A percentile compares a stretch with the other conserved stretches of the same genome.
Evolutionary conservation across 1,284 basidiomycete species (phyloP).

Genomic region (Volvariella surrecta): DNA sequence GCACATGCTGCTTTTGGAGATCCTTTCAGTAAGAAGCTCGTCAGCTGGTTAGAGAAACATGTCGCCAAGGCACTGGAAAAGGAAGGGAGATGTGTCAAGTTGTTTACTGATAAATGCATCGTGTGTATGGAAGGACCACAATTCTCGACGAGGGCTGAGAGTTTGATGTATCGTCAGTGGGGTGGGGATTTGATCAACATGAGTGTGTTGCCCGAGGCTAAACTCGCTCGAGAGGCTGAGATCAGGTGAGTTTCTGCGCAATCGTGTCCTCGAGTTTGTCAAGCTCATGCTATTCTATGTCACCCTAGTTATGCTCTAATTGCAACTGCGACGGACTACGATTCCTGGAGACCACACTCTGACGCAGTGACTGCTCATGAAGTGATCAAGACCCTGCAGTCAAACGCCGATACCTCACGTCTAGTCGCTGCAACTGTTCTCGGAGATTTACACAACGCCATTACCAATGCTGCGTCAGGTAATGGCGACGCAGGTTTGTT

Average conservation of each 20-base stretch:
- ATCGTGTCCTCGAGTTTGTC: neutral
- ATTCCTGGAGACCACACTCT: constrained; percentile 79
- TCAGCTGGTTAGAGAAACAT: constrained; percentile 59
- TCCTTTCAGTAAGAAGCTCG: constrained; percentile 67
- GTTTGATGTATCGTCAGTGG: constrained; percentile 88
- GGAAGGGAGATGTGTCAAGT: constrained; percentile 44
- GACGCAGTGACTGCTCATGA: constrained; percentile 84
- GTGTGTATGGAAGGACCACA: constrained; percentile 98
- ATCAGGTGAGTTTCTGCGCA: constrained; percentile 51
- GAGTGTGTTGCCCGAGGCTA: constrained; percentile 94
- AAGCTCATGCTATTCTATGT: constrained; percentile 2
- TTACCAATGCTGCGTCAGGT: constrained; percentile 17
- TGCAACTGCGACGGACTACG: constrained; percentile 88
- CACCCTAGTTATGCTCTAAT: constrained; percentile 74
- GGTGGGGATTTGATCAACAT: constrained; percentile 95
- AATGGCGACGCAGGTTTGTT: constrained; percentile 23
- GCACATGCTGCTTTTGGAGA: constrained; percentile 95
- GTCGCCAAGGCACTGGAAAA: constrained; percentile 58
- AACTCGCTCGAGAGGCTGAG: constrained; percentile 93
- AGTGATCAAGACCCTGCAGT: constrained; percentile 81
- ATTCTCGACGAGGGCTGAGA: constrained; percentile 93
- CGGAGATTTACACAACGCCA: constrained; percentile 63
- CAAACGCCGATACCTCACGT: constrained; percentile 81
- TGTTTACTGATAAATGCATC: constrained; percentile 80
- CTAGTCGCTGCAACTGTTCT: constrained; percentile 70